These are phyloP conservation scores for Striga asiatica DNA, from an alignment of 257 asterid genomes.

Conservation along the genomic window DNA sequence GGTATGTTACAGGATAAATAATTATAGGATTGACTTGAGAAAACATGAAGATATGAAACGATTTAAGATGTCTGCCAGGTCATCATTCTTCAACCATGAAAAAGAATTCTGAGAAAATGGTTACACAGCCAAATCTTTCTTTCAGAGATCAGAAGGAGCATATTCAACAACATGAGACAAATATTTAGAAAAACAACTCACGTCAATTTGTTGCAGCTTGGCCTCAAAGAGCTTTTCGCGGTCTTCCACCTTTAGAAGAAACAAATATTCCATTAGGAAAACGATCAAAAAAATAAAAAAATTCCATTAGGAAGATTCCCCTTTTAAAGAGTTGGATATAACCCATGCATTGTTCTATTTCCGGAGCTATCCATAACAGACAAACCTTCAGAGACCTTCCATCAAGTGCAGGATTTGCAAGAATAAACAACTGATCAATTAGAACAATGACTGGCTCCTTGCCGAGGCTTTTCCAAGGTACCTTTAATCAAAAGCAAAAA, in stretches of 20 bases:
- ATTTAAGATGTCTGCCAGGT: background rate
- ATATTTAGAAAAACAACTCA: conserved; percentile 22
- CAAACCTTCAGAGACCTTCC: conserved; percentile 74
- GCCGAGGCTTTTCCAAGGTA: conserved; percentile 99
- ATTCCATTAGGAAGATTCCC: conserved; percentile 3
- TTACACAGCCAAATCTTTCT: background rate
- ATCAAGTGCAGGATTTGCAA: conserved; percentile 74
- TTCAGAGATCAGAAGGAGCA: conserved; percentile 1
- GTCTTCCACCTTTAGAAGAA: conserved; percentile 63
- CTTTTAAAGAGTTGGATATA: background rate
- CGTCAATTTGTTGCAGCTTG: conserved; percentile 96
- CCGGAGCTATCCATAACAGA: conserved; percentile 12
- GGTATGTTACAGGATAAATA: background rate
- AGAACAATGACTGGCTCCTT: conserved; percentile 99
- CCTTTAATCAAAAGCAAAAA: conserved; percentile 36
- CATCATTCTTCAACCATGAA: background rate
- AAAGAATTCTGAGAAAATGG: background rate
- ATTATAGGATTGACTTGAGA: background rate
- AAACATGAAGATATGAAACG: background rate
- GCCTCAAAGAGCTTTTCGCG: conserved; percentile 81
- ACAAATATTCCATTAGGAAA: conserved; percentile 11
- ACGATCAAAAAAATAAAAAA: conserved; percentile 12
- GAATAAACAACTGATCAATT: conserved; percentile 83
- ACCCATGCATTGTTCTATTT: background rate
- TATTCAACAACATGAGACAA: conserved; percentile 7